Base-by-base conservation (phyloP, 495 filamentous ascomycete genomes). In the Talaromyces proteolyticus region DNA sequence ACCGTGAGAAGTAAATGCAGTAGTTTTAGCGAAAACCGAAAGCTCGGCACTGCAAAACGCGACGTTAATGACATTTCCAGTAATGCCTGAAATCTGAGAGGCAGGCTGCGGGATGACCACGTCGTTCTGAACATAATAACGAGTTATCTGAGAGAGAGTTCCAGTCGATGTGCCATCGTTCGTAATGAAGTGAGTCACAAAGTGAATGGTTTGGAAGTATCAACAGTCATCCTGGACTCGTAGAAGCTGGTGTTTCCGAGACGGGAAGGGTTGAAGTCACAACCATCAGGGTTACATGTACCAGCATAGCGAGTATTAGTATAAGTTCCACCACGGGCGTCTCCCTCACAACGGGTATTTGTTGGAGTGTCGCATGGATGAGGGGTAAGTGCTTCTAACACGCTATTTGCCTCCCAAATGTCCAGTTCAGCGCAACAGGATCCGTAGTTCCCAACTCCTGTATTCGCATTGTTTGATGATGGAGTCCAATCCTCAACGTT, bases 201-300 rank as follows among this genome's bases (percentile, higher is more conserved):
- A 11, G 82, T 89, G 54, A 89, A 71, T 6, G 73, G 72, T 46
- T 74, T 70, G 53, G 63, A 74, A 52, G 85, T 86, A 67, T 89
- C 79, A 60, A 89, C 63, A 10, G 66, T 83, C 67, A 67, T 70
- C 57, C 76, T 76, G 21, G 67, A 5, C 39, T 81, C 84, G 68
- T 78, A 87, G 78, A 84, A 89, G 59, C 55, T 57, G 17, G 59
- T 73, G 65, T 80, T 72, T 47, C 85, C 84, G 68, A 78, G 68
- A 54, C 78, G 79, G 77, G 81, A 89, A n/a, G 79, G 67, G 80
- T 91, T 91, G 80, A 85, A 88, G 61, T 88, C 86, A 66, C 87
- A 91, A 49, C 85, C 85, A 59, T 83, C 82, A 54, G 87, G 80
- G 60, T 91, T 87, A 60, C 87, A 91, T 47, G 80, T 75, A 44